Evolutionary conservation across 768 basidiomycete genomes (phyloP).

Genomic region (Cystofilobasidium macerans): DNA sequence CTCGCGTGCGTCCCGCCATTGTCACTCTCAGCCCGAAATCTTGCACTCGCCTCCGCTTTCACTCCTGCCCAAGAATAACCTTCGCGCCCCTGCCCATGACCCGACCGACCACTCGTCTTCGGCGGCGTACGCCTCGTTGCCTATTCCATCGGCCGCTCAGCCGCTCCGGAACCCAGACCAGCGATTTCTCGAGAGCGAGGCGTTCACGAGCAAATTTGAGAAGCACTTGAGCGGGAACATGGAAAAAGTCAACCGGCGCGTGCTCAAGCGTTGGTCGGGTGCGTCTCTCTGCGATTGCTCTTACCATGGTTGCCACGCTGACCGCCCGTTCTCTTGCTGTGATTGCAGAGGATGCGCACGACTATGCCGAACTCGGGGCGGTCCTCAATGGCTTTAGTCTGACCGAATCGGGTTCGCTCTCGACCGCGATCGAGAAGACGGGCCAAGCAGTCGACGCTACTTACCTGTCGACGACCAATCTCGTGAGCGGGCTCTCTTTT

Average conservation of each 20-base stretch:
- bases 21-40: constrained; percentile 62
- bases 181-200: constrained; percentile 88
- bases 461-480: constrained; percentile 78
- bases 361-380: constrained; percentile 82
- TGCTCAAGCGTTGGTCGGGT: constrained; percentile 92
- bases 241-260: constrained; percentile 89
- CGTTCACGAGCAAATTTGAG: constrained; percentile 90
- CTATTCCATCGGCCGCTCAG: constrained; percentile 77
- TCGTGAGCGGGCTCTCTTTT: constrained; percentile 47
- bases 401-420: constrained; percentile 62
- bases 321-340: constrained; percentile 27
- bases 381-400: constrained; percentile 85
- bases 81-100: constrained; percentile 89
- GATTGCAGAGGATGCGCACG: constrained; percentile 60
- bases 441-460: constrained; percentile 93
- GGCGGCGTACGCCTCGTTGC: constrained; percentile 68
- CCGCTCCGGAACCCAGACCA: constrained; percentile 88
- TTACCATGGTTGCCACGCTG: constrained; percentile 15
- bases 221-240: constrained; percentile 80
- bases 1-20: no score
- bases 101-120: constrained; percentile 69
- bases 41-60: constrained; percentile 85
- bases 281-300: constrained; percentile 34
- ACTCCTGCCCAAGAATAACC: constrained; percentile 81
- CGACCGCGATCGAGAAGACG: constrained; percentile 85